These are phyloP conservation scores for Tolypocladium guangdongense DNA, from an alignment of 2,329 filamentous ascomycete genomes.

Conservation along the genomic window DNA sequence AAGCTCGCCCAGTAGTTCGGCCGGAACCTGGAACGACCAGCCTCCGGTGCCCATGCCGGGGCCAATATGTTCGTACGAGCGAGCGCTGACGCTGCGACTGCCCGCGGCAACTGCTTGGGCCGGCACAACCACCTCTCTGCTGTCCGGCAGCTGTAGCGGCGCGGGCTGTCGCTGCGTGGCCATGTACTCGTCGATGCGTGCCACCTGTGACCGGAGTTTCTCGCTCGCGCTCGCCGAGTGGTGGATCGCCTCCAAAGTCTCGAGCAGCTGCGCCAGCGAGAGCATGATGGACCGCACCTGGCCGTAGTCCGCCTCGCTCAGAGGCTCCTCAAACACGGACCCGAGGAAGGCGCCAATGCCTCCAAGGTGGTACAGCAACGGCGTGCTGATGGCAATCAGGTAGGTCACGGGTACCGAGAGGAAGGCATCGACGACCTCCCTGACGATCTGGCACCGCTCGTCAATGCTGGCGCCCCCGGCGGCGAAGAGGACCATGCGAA, in stretches of 20 bases:
- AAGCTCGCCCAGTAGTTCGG: slow-evolving; percentile 23
- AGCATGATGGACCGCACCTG: slow-evolving; percentile 17
- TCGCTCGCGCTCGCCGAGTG: slow-evolving; percentile 11
- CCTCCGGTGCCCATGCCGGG: slow-evolving; percentile 1
- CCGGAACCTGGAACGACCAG: slow-evolving; percentile 37
- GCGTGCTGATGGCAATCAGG: slow-evolving; percentile 18
- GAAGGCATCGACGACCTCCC: slow-evolving; percentile 17
- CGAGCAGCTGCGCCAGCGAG: slow-evolving; percentile 19
- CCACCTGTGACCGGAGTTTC: slow-evolving; percentile 11
- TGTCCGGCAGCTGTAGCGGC: background rate
- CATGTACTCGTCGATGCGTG: slow-evolving; percentile 15
- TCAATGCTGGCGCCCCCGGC: slow-evolving; percentile 15
- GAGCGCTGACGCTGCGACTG: background rate
- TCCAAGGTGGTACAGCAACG: slow-evolving; percentile 20
- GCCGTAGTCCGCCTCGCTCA: slow-evolving; percentile 16
- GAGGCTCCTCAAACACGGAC: slow-evolving; percentile 19
- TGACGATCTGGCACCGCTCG: slow-evolving; percentile 18
- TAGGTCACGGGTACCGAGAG: slow-evolving; percentile 9
- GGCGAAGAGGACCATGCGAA: slow-evolving; percentile 19
- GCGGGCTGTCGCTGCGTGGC: slow-evolving; percentile 4
- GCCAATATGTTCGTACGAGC: background rate
- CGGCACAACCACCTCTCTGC: background rate
- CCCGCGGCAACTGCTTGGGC: background rate
- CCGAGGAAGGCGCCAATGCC: slow-evolving; percentile 23
- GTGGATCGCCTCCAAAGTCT: slow-evolving; percentile 14